A percentile compares a stretch with the other conserved stretches of the same genome.
Conservation (phyloP, 179 eudicot genomes). For the Vitellaria paradoxa region DNA sequence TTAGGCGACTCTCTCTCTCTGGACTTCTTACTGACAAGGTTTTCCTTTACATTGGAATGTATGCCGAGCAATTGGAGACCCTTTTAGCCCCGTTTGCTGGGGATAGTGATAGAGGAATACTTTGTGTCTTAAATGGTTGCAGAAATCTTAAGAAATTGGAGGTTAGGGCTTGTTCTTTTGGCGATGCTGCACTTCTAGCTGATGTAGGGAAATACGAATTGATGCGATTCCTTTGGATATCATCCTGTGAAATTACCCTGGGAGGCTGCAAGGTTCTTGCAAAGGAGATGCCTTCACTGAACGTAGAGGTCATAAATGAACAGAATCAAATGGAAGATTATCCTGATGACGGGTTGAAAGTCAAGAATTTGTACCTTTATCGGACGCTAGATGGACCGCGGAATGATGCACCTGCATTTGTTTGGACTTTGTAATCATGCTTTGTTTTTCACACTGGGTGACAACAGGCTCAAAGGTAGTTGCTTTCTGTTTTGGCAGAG, state of each 20-base stretch:
- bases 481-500: no score
- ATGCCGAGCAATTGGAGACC: slow-evolving; percentile 80
- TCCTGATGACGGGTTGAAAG: slow-evolving; percentile 47
- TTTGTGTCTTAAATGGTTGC: slow-evolving; percentile 74
- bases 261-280: slow-evolving; percentile 77
- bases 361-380: slow-evolving; percentile 72
- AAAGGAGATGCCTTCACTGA: slow-evolving; percentile 64
- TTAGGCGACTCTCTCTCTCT: slow-evolving; percentile 53
- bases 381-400: slow-evolving; percentile 74
- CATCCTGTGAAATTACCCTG: slow-evolving; percentile 73
- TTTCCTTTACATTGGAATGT: slow-evolving; percentile 81
- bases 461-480: no score
- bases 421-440: slow-evolving; percentile 49
- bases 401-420: slow-evolving; percentile 66
- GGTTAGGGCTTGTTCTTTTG: slow-evolving; percentile 77
- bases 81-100: slow-evolving; percentile 85
- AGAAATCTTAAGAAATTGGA: slow-evolving; percentile 69
- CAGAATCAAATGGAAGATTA: slow-evolving; percentile 22
- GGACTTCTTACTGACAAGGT: slow-evolving; percentile 80
- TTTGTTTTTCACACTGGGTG: no score
- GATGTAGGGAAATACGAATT: slow-evolving; percentile 76
- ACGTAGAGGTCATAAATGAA: slow-evolving; percentile 83
- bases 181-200: slow-evolving; percentile 59
- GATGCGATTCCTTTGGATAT: slow-evolving; percentile 99
- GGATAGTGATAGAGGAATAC: slow-evolving; percentile 73